Conservation (phyloP, 179 eudicot genomes). For the Beta corolliflora region DNA sequence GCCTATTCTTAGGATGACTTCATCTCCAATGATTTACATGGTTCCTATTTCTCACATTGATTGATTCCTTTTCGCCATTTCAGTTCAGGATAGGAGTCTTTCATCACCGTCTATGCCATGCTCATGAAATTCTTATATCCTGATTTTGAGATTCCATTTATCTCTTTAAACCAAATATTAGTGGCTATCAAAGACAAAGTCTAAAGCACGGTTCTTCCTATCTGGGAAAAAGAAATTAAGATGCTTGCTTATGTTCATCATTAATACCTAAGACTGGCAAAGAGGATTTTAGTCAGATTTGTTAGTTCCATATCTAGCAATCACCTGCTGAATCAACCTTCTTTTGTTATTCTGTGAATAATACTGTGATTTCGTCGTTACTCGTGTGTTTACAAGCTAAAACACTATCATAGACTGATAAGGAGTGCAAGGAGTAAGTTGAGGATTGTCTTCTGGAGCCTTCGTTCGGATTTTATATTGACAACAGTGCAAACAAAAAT, state of each 20-base stretch:
- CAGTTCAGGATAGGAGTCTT: neutral
- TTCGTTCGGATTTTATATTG: neutral
- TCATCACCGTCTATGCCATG: neutral
- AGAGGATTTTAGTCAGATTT: neutral
- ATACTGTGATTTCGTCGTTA: neutral
- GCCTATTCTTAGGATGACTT: neutral
- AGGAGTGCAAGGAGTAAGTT: neutral
- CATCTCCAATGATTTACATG: neutral
- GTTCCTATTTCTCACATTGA: neutral
- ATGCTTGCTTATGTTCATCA: neutral
- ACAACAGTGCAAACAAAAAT: neutral
- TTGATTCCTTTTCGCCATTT: neutral
- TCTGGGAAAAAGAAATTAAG: neutral
- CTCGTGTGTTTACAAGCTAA: neutral
- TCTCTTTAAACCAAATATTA: neutral
- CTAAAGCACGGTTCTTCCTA: neutral
- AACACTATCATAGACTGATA: neutral
- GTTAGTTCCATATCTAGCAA: neutral
- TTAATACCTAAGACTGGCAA: neutral
- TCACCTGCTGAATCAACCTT: neutral
- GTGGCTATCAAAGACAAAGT: neutral
- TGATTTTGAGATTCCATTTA: slow-evolving; percentile 1
- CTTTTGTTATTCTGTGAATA: neutral
- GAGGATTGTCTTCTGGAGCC: neutral
- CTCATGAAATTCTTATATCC: neutral